Evolutionary conservation across 306 rosid species (phyloP).

Genomic region (Gleditsia sinensis): DNA sequence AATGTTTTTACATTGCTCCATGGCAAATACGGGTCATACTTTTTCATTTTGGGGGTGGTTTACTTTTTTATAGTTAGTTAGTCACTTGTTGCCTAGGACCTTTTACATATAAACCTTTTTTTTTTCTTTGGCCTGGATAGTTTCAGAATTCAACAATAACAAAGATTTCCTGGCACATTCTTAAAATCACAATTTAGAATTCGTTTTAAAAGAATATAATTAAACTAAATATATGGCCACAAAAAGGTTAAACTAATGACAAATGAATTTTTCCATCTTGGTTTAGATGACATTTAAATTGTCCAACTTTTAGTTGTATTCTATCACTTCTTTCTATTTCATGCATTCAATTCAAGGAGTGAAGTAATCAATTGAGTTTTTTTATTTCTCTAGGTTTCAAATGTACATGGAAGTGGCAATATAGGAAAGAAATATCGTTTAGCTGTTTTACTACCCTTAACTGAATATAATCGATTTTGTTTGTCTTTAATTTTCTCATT

Average conservation of each 20-base stretch:
- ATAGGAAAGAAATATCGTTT: background rate
- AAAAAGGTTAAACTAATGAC: background rate
- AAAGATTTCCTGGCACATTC: background rate
- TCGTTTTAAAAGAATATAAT: background rate
- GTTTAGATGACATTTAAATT: background rate
- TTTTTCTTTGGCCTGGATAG: background rate
- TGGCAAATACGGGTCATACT: background rate
- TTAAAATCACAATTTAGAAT: background rate
- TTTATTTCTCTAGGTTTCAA: background rate
- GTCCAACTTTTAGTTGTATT: background rate
- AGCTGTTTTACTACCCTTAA: background rate
- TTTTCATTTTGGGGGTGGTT: background rate
- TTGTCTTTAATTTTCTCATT: background rate
- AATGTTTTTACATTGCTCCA: background rate
- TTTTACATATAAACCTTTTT: background rate
- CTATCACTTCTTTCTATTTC: background rate
- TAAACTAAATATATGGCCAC: background rate
- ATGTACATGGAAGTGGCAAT: conserved; percentile 1
- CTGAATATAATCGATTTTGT: background rate
- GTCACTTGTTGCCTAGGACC: background rate
- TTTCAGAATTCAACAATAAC: background rate
- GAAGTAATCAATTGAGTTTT: background rate
- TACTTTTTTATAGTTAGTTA: background rate
- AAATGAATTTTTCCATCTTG: background rate
- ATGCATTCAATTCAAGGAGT: background rate